These are phyloP conservation scores for Vigna angularis DNA, from an alignment of 306 rosid genomes.

Conservation along the genomic window DNA sequence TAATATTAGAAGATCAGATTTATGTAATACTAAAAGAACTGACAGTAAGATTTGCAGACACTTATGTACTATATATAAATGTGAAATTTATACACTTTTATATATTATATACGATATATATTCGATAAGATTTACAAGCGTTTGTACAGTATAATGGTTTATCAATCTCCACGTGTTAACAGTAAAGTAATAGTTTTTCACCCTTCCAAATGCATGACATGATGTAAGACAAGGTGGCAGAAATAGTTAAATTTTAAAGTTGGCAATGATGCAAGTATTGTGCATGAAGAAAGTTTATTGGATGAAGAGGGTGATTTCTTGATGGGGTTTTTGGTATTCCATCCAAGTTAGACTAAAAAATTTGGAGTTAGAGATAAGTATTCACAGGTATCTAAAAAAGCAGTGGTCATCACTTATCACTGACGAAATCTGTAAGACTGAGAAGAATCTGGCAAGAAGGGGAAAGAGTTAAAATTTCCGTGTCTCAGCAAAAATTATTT, in stretches of 20 bases:
- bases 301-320: constrained; percentile 14
- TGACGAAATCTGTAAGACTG: constrained; percentile 37
- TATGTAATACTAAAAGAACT: no score
- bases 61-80: no score
- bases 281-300: constrained; percentile 34
- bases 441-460: constrained; percentile 39
- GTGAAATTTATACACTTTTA: no score
- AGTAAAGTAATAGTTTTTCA: background rate
- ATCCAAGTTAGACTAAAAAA: constrained; percentile 44
- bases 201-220: constrained; percentile 13
- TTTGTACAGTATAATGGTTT: no score
- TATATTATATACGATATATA: no score
- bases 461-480: constrained; percentile 5
- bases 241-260: background rate
- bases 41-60: no score
- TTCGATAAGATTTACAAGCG: no score
- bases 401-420: constrained; percentile 32
- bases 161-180: no score
- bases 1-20: no score
- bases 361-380: constrained; percentile 46
- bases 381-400: constrained; percentile 38
- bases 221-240: background rate
- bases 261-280: background rate
- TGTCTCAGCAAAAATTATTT: background rate
- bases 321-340: background rate